Evolutionary conservation across 116 monocot species (phyloP).

Genomic region (Cymodocea nodosa): DNA sequence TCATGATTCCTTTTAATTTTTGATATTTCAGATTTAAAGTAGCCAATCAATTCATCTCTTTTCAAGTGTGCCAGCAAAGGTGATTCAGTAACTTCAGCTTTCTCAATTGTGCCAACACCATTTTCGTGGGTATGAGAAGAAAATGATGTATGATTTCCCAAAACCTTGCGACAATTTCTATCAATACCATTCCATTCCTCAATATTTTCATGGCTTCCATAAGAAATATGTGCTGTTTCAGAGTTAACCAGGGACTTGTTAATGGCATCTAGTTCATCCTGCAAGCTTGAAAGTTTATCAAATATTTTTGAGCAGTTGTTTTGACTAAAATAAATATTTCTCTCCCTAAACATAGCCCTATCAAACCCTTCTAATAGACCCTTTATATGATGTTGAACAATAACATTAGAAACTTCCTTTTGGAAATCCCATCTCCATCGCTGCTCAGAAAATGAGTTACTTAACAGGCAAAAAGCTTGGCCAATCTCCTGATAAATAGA

Average conservation of each 20-base stretch:
- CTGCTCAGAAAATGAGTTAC: conserved; percentile 23
- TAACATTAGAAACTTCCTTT: conserved; percentile 30
- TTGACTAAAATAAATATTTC: conserved; percentile 12
- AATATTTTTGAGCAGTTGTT: conserved; percentile 24
- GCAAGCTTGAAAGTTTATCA: conserved; percentile 29
- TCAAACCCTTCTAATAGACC: conserved; percentile 34
- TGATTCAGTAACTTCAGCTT: conserved; percentile 24
- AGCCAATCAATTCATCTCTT: conserved; percentile 41
- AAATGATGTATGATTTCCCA: conserved; percentile 18
- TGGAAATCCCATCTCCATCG: conserved; percentile 47
- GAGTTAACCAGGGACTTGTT: conserved; percentile 34
- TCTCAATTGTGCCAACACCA: conserved; percentile 10
- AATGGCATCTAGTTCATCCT: conserved; percentile 50
- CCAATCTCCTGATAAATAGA: conserved; percentile 22
- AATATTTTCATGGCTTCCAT: conserved; percentile 25
- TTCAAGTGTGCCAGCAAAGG: conserved; percentile 38
- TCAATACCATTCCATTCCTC: conserved; percentile 34
- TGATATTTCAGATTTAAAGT: conserved; percentile 47
- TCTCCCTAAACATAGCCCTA: conserved; percentile 37
- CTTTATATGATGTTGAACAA: conserved; percentile 31
- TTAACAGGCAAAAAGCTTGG: conserved; percentile 12
- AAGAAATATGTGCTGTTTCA: conserved; percentile 26
- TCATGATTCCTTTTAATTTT: conserved; percentile 80
- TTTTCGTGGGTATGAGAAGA: conserved; percentile 21
- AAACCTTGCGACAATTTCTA: conserved; percentile 31